Evolutionary conservation across 805 yeast genomes (phyloP), one percentile per base, ranked within the genome.

Genomic region (Tetrapisispora fleetii): DNA sequence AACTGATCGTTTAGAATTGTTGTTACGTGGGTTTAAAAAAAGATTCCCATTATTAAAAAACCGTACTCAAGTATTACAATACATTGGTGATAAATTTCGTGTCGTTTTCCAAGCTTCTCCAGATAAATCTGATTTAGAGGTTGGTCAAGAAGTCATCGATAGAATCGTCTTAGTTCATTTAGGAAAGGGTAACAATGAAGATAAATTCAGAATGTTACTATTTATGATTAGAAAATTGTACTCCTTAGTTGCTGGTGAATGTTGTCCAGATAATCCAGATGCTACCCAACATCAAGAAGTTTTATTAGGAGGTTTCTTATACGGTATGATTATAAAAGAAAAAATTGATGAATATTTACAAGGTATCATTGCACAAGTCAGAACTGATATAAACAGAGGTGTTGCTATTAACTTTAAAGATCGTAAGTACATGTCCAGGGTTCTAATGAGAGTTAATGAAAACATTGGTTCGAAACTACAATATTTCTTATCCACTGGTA

Each of bases 231-330:
- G 98, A 75, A 93, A 93, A 70, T 76, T 93, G 52, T 93, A 93
- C 67, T 77, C 98, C 0, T 76, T 93, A 54, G 98, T 91, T 41
- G 96, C 96, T 36, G 97, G 97, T 52, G 96, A 91, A 64, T 91
- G 97, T 68, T 73, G 90, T 47, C 91, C 96, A 17, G 99, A 93
- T 68, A 93, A 93, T 70, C 99, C 99, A 65, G 99, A 93, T 81
- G 95, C 98, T 45, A 87, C 96, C 10, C 99, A 93, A 74, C 97
- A 93, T 74, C 99, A 93, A 71, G 99, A 93, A 71, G 86, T 93
- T 32, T 71, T 93, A 53, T 76, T 93, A 49, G 98, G 98, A 54
- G 99, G 99, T 16, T 87, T 93, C 77, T 74, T 93, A 48, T 93
- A 88, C 59, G 97, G 97, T 57, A 90, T 90, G 95, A 91, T 93